phyloP scores from a whole-genome alignment of 1,284 basidiomycete species.

The Cryptococcus hybrid region DNA sequence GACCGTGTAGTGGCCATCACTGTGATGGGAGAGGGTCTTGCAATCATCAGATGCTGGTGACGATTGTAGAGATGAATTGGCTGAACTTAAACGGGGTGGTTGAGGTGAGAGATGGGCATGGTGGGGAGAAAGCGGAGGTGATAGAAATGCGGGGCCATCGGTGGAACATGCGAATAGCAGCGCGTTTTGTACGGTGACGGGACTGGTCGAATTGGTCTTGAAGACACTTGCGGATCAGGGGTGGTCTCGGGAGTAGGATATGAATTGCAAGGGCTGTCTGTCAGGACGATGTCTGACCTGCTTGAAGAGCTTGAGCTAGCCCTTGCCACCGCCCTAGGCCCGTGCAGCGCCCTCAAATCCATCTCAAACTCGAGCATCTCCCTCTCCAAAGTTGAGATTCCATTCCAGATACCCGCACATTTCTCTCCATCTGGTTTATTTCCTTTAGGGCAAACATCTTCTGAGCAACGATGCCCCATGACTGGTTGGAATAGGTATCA shows the following conservation, averaged over 20 bases:
- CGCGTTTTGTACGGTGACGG: constrained; percentile 36
- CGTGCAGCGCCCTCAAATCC: constrained; percentile 36
- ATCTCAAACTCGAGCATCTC: constrained; percentile 45
- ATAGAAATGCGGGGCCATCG: constrained; percentile 23
- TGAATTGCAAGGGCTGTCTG: constrained; percentile 10
- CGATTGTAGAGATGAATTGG: constrained; percentile 40
- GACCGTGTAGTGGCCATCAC: constrained; percentile 13
- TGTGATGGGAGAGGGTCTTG: constrained; percentile 44
- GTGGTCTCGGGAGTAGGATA: constrained; percentile 48
- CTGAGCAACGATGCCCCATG: constrained; percentile 90
- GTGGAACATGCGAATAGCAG: constrained; percentile 17
- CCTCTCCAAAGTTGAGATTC: constrained; percentile 60
- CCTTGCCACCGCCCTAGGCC: constrained; percentile 28
- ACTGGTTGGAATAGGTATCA: constrained; percentile 95
- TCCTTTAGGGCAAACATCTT: constrained; percentile 85
- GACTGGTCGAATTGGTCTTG: constrained; percentile 36
- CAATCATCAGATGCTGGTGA: constrained; percentile 48
- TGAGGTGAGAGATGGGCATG: constrained; percentile 24
- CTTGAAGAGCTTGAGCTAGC: constrained; percentile 16
- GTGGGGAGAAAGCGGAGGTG: constrained; percentile 35
- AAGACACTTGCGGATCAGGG: constrained; percentile 25
- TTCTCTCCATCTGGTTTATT: constrained; percentile 94
- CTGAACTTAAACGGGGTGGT: constrained; percentile 39
- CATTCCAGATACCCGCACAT: constrained; percentile 92
- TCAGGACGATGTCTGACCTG: constrained; percentile 8